Evolutionary conservation across 306 rosid species (phyloP).

Genomic region (Vachellia pachyceras): DNA sequence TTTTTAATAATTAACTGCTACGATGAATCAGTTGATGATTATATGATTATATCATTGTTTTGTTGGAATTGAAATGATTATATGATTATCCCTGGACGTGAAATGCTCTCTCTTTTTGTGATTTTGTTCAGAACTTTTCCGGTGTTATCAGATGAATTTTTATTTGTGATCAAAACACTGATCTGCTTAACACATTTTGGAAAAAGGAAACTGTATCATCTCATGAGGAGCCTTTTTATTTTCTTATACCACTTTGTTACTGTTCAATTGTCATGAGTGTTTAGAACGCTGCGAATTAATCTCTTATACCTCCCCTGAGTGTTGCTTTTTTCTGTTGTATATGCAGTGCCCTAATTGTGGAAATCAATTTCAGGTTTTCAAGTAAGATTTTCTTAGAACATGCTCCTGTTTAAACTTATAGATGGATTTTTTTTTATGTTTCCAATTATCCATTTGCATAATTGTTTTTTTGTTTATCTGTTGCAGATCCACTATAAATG

Average conservation of each 20-base stretch:
- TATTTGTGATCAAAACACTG: too few species aligned
- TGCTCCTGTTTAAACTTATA: conserved; percentile 23
- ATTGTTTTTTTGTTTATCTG: conserved; percentile 8
- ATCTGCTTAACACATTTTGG: not conserved
- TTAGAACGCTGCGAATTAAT: not conserved
- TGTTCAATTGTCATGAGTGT: conserved; percentile 8
- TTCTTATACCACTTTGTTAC: conserved; percentile 4
- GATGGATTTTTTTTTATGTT: conserved; percentile 24
- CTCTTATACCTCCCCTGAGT: conserved; percentile 24
- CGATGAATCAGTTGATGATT: not conserved
- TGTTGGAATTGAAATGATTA: not conserved
- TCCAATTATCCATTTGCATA: not conserved
- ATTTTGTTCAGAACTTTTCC: conserved; percentile 5
- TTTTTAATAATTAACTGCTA: not conserved
- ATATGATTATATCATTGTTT: conserved; percentile 3
- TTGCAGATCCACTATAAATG: conserved; percentile 79
- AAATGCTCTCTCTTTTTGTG: not conserved
- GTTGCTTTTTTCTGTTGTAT: conserved; percentile 26
- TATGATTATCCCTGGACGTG: not conserved
- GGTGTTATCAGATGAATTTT: not conserved
- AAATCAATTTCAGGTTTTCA: conserved; percentile 92
- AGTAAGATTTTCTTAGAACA: conserved; percentile 60
- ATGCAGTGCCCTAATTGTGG: conserved; percentile 98
- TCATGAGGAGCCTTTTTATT: not conserved
- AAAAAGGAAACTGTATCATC: not conserved